A percentile compares a stretch with the other conserved stretches of the same genome.
Evolutionary conservation across 2,329 filamentous ascomycete genomes (phyloP).

Genomic region (Tolypocladium amazonense): DNA sequence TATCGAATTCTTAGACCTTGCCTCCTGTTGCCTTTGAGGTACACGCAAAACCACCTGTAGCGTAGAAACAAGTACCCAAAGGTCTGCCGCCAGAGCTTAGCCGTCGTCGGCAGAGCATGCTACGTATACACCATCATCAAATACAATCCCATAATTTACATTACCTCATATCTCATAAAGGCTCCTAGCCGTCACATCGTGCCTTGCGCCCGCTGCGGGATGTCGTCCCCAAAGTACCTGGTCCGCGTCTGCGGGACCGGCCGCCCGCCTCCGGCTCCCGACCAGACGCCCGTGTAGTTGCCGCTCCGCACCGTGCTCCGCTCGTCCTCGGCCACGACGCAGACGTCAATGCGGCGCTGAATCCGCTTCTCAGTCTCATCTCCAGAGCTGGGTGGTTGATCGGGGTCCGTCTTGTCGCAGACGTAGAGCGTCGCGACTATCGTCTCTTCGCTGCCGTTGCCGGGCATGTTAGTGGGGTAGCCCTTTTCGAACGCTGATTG

Average conservation of each 20-base stretch:
- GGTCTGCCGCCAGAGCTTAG: too few species aligned
- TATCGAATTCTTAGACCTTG: background rate
- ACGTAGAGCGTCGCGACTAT: constrained; percentile 1
- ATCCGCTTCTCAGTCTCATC: background rate
- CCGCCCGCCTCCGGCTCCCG: constrained; percentile 1
- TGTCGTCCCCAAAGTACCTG: constrained; percentile 9
- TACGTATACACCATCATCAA: background rate
- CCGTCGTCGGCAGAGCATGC: too few species aligned
- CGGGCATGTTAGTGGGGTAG: background rate
- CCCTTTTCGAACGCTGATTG: background rate
- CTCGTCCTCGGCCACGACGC: constrained; percentile 4
- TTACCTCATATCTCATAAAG: background rate
- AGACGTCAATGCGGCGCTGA: constrained; percentile 7
- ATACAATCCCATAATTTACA: background rate
- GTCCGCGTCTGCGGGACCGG: constrained; percentile 6
- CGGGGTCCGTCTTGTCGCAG: background rate
- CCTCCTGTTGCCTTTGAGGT: too few species aligned
- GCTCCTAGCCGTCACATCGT: background rate
- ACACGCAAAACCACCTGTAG: too few species aligned
- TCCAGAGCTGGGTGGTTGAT: background rate
- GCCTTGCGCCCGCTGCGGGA: constrained; percentile 6
- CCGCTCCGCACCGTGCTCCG: constrained; percentile 2
- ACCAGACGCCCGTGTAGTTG: constrained; percentile 13
- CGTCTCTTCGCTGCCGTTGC: constrained; percentile 4
- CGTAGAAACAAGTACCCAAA: too few species aligned